A percentile compares a stretch with the other conserved stretches of the same genome.
Conservation (phyloP, 2,329 filamentous ascomycete species). For the Paramyrothecium roridum region DNA sequence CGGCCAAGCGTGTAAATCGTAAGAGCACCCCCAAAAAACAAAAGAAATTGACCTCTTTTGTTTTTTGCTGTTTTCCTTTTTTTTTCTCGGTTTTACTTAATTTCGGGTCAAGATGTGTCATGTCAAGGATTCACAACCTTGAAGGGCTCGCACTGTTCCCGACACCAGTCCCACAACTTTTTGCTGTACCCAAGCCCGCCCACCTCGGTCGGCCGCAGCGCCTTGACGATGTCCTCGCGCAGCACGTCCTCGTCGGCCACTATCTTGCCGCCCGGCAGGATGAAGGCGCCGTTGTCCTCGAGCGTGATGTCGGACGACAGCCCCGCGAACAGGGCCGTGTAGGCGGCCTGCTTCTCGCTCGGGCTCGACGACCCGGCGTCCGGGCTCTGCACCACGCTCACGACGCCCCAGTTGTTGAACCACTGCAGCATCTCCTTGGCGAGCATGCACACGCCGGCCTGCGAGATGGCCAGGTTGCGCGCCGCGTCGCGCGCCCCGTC, state of each 20-base stretch:
- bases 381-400: slow-evolving; percentile 28
- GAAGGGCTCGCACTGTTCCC: slow-evolving; percentile 4
- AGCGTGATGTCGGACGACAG: slow-evolving; percentile 30
- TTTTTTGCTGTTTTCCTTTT: too few relatives aligned
- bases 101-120: too few relatives aligned
- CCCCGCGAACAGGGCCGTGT: slow-evolving; percentile 37
- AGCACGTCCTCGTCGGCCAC: slow-evolving; percentile 10
- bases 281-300: slow-evolving; percentile 23
- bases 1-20: too few relatives aligned
- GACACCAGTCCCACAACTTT: slow-evolving; percentile 26
- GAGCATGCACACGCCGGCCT: slow-evolving; percentile 30
- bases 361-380: slow-evolving; percentile 27
- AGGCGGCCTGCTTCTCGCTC: slow-evolving; percentile 21
- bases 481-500: slow-evolving; percentile 14
- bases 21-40: too few relatives aligned
- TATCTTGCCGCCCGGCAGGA: slow-evolving; percentile 25
- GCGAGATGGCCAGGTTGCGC: slow-evolving; percentile 29
- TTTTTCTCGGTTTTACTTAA: too few relatives aligned
- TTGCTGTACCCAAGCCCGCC: slow-evolving; percentile 20
- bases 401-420: slow-evolving; percentile 15
- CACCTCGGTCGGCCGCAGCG: slow-evolving; percentile 16
- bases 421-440: slow-evolving; percentile 19
- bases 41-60: too few relatives aligned
- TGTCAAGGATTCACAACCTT: too few relatives aligned
- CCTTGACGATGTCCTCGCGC: slow-evolving; percentile 22